These are phyloP conservation scores for Wickerhamomyces ciferrii DNA, from an alignment of 805 yeast genomes.

Conservation along the genomic window DNA sequence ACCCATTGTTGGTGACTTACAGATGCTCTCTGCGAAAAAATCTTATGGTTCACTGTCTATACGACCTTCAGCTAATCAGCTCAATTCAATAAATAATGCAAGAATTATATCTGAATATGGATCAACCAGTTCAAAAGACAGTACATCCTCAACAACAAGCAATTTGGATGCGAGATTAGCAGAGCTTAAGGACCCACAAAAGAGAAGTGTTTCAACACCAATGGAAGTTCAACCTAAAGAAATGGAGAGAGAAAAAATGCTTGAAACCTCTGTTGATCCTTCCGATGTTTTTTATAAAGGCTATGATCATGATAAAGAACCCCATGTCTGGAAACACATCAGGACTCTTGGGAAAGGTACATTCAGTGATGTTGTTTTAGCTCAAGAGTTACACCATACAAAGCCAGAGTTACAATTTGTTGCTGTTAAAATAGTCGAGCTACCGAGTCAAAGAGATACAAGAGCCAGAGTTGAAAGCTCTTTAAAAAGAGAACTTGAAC, in stretches of 20 bases:
- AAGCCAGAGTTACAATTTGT: constrained; percentile 26
- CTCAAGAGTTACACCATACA: constrained; percentile 23
- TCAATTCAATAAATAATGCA: neutral
- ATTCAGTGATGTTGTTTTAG: constrained; percentile 60
- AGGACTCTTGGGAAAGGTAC: constrained; percentile 59
- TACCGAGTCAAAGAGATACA: constrained; percentile 34
- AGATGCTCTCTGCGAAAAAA: constrained; percentile 3
- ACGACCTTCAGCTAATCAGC: constrained; percentile 4
- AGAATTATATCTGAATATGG: constrained; percentile 35
- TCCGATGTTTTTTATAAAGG: constrained; percentile 10
- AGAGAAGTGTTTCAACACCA: constrained; percentile 2
- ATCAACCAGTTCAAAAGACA: constrained; percentile 12
- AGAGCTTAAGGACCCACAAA: neutral
- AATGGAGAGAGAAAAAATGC: constrained; percentile 7
- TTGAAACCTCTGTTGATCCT: neutral
- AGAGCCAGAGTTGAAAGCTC: constrained; percentile 54
- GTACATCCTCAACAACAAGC: neutral
- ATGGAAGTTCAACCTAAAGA: neutral
- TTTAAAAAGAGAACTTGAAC: constrained; percentile 66
- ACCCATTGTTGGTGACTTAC: constrained; percentile 26
- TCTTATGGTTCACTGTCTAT: constrained; percentile 3
- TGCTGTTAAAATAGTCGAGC: constrained; percentile 66
- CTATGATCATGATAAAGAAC: constrained; percentile 7
- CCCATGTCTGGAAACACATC: constrained; percentile 26
- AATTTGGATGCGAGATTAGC: neutral